Evolutionary conservation across 257 asterid species (phyloP).

Genomic region (Penstemon barbatus): DNA sequence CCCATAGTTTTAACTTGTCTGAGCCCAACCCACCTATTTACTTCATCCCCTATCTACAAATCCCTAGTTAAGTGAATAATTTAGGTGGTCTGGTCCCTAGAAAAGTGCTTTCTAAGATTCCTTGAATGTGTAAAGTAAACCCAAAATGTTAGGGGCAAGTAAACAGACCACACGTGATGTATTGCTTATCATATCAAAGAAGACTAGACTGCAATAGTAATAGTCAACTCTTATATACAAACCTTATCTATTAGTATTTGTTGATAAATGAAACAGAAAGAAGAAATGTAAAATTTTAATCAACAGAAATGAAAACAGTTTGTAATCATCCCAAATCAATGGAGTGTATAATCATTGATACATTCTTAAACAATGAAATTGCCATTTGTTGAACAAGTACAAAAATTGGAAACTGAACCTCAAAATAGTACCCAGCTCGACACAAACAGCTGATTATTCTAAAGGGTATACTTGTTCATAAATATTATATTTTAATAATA

Average conservation of each 20-base stretch:
- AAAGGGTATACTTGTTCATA: background rate
- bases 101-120: background rate
- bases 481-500: conserved; percentile 45
- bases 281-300: background rate
- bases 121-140: conserved; percentile 14
- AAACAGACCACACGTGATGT: background rate
- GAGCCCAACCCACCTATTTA: conserved; percentile 6
- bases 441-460: no score
- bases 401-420: no score
- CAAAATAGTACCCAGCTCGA: no score
- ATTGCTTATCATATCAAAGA: background rate
- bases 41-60: background rate
- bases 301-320: no score
- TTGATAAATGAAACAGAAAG: background rate
- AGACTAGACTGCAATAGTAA: background rate
- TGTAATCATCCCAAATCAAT: no score
- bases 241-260: background rate
- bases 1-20: no score
- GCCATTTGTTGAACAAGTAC: no score
- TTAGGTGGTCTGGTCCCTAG: no score
- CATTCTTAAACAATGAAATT: no score
- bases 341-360: no score
- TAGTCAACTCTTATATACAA: background rate
- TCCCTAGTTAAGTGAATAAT: background rate
- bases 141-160: background rate